Conservation (phyloP, 257 asterid species). For the Petrea volubilis region DNA sequence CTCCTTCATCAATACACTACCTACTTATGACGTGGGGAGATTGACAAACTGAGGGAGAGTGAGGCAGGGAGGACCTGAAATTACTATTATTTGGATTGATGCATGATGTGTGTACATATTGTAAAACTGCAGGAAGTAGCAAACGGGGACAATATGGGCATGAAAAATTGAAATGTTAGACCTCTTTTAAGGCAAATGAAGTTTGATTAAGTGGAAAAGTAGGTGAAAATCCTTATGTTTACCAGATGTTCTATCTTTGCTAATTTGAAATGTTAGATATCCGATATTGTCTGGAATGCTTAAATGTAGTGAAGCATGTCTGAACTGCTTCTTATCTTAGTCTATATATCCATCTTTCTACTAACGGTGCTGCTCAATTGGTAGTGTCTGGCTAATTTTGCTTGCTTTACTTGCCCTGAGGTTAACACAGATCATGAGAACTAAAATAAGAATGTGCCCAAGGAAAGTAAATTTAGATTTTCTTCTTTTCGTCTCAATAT, state of each 20-base stretch:
- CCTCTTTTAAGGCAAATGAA: not conserved
- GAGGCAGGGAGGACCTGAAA: not conserved
- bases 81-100: not conserved
- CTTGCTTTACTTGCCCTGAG: too few relatives aligned
- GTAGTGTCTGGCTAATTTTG: too few relatives aligned
- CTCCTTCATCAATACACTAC: not conserved
- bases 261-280: too few relatives aligned
- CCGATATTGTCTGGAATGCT: too few relatives aligned
- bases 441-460: not conserved
- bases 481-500: not conserved
- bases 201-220: not conserved
- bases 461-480: not conserved
- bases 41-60: not conserved
- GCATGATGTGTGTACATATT: not conserved
- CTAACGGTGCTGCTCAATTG: too few relatives aligned
- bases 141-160: not conserved
- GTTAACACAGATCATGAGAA: too few relatives aligned
- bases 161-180: not conserved
- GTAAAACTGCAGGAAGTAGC: not conserved
- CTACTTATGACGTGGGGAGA: not conserved
- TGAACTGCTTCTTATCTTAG: too few relatives aligned
- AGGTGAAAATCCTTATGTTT: too few relatives aligned
- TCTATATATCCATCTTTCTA: too few relatives aligned
- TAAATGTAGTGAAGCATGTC: too few relatives aligned
- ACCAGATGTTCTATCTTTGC: too few relatives aligned